A percentile compares a stretch with the other conserved stretches of the same genome.
phyloP scores from a whole-genome alignment of 2,329 filamentous ascomycete genomes.

The Aureobasidium zeae region DNA sequence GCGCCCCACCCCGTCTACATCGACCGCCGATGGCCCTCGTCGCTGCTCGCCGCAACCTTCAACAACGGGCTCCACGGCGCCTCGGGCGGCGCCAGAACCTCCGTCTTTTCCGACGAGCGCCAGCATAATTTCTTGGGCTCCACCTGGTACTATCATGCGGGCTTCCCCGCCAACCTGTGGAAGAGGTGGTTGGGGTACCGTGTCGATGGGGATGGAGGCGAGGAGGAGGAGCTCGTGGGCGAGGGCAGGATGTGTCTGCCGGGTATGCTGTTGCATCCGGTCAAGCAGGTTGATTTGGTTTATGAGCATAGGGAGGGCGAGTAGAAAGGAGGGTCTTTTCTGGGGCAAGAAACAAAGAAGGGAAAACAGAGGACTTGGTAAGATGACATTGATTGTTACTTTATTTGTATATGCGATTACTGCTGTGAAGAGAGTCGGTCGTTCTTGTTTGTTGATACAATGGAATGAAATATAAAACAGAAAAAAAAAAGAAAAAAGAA shows the following conservation, averaged over 20 bases:
- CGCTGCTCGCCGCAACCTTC: constrained; percentile 46
- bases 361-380: too few species aligned
- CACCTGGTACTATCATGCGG: constrained; percentile 47
- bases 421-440: too few species aligned
- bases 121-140: constrained; percentile 46
- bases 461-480: too few species aligned
- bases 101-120: constrained; percentile 41
- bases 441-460: too few species aligned
- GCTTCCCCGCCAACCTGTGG: constrained; percentile 46
- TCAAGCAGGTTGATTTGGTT: constrained; percentile 42
- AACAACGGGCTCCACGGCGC: constrained; percentile 47
- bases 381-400: too few species aligned
- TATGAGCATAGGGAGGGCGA: constrained; percentile 31
- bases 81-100: constrained; percentile 39
- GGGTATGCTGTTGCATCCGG: constrained; percentile 40
- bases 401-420: too few species aligned
- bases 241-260: constrained; percentile 44
- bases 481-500: too few species aligned
- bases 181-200: constrained; percentile 47
- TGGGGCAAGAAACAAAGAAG: too few species aligned
- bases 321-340: not conserved
- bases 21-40: constrained; percentile 46
- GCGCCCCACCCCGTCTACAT: constrained; percentile 49
- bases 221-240: constrained; percentile 34
- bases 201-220: constrained; percentile 43